Percentiles rank a stretch among this genome's conserved stretches.
These are phyloP conservation scores for Arthroderma sp. DNA, from an alignment of 2,329 filamentous ascomycete genomes.

Conservation along the genomic window DNA sequence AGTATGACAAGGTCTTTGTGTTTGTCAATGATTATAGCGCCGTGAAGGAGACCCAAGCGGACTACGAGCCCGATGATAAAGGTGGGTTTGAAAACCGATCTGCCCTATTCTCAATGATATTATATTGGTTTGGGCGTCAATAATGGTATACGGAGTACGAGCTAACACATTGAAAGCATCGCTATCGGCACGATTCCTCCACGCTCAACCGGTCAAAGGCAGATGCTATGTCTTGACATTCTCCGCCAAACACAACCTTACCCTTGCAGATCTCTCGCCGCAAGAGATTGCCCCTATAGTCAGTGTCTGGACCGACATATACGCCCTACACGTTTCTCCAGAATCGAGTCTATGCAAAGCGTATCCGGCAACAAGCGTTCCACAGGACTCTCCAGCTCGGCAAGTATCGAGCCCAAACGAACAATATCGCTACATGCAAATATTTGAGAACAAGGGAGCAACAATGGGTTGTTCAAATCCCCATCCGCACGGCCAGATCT, in stretches of 20 bases:
- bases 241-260: slow-evolving; percentile 78
- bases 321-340: slow-evolving; percentile 65
- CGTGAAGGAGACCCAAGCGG: slow-evolving; percentile 82
- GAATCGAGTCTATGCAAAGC: slow-evolving; percentile 48
- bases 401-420: slow-evolving; percentile 47
- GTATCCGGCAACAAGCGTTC: slow-evolving; percentile 42
- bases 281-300: slow-evolving; percentile 69
- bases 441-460: slow-evolving; percentile 96
- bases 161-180: background rate
- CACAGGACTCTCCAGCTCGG: slow-evolving; percentile 36
- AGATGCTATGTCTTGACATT: slow-evolving; percentile 97
- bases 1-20: slow-evolving; percentile 76
- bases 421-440: slow-evolving; percentile 95
- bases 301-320: slow-evolving; percentile 83
- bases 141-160: background rate
- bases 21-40: slow-evolving; percentile 98
- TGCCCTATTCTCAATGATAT: background rate
- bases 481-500: slow-evolving; percentile 92
- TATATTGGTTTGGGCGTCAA: background rate
- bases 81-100: slow-evolving; percentile 27
- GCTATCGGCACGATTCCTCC: slow-evolving; percentile 62
- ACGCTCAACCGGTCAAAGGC: slow-evolving; percentile 75
- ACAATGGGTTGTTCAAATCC: slow-evolving; percentile 99
- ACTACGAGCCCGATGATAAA: slow-evolving; percentile 50
- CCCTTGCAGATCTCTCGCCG: slow-evolving; percentile 76